phyloP scores from a whole-genome alignment of 208 protist species.

The Leishmania martiniquensis region DNA sequence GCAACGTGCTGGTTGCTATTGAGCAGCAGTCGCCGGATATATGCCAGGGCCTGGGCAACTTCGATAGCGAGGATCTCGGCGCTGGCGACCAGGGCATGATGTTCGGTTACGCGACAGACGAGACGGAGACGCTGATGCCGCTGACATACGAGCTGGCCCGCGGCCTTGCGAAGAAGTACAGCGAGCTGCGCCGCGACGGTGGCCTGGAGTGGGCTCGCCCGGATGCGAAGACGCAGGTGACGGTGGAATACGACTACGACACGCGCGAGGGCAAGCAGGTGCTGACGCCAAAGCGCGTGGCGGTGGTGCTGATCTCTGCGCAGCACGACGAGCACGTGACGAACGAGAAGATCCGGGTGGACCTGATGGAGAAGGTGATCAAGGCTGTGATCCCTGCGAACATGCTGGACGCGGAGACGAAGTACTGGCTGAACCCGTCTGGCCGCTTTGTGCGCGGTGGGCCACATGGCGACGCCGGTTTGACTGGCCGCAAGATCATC shows the following conservation, averaged over 20 bases:
- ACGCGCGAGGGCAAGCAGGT: slow-evolving; percentile 78
- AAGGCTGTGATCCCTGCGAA: slow-evolving; percentile 94
- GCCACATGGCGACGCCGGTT: slow-evolving; percentile 98
- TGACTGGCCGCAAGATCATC: slow-evolving; percentile 99
- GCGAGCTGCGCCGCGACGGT: slow-evolving; percentile 96
- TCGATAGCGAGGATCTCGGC: slow-evolving; percentile 95
- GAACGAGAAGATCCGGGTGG: slow-evolving; percentile 93
- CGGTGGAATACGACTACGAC: slow-evolving; percentile 98
- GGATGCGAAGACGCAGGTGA: slow-evolving; percentile 99
- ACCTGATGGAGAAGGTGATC: slow-evolving; percentile 97
- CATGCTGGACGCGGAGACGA: slow-evolving; percentile 95
- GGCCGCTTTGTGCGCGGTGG: slow-evolving; percentile 99
- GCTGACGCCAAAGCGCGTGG: slow-evolving; percentile 94
- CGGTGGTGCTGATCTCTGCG: slow-evolving; percentile 99
- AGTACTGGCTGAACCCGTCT: slow-evolving; percentile 99
- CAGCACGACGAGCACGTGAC: slow-evolving; percentile 97
- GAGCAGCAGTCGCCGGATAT: slow-evolving; percentile 99
- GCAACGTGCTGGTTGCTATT: slow-evolving; percentile 97
- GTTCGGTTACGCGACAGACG: slow-evolving; percentile 99
- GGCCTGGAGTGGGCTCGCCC: slow-evolving; percentile 96
- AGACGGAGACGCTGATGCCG: slow-evolving; percentile 98
- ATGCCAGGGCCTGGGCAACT: slow-evolving; percentile 97
- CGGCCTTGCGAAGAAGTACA: slow-evolving; percentile 94
- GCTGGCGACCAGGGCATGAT: slow-evolving; percentile 99
- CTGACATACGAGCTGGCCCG: slow-evolving; percentile 97